These are phyloP conservation scores for Exophiala phaeomuriformis DNA, from an alignment of 2,329 filamentous ascomycete genomes.

Conservation along the genomic window DNA sequence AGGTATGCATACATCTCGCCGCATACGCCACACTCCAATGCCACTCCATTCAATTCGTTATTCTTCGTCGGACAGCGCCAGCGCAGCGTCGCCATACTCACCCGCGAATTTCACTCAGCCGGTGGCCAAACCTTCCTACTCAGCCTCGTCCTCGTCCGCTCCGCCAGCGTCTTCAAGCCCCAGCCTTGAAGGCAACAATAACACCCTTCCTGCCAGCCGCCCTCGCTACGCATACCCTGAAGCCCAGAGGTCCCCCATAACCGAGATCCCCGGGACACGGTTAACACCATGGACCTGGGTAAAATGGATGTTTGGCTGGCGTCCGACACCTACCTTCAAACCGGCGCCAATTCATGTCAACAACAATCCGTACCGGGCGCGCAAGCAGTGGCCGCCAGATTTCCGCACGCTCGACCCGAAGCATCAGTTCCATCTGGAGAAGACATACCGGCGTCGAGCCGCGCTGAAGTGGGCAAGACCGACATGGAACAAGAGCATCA, in stretches of 20 bases:
- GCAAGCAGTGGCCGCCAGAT: constrained; percentile 59
- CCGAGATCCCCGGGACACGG: constrained; percentile 12
- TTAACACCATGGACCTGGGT: constrained; percentile 19
- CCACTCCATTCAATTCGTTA: background rate
- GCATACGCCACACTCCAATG: background rate
- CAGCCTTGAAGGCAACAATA: background rate
- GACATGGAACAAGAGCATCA: constrained; percentile 50
- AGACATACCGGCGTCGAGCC: constrained; percentile 55
- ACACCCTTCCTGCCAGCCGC: constrained; percentile 8
- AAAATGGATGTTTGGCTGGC: constrained; percentile 19
- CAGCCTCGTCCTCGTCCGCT: background rate
- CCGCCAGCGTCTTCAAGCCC: background rate
- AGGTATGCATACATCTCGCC: background rate
- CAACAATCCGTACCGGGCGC: constrained; percentile 53
- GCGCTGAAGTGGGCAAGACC: constrained; percentile 56
- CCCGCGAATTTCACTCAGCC: constrained; percentile 23
- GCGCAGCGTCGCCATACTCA: constrained; percentile 14
- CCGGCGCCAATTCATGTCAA: constrained; percentile 24
- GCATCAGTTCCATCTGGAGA: constrained; percentile 61
- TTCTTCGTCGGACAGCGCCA: constrained; percentile 9
- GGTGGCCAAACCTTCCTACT: constrained; percentile 1
- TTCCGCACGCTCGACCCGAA: constrained; percentile 55
- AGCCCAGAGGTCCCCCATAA: background rate
- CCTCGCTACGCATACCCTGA: constrained; percentile 14
- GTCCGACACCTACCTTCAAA: constrained; percentile 17